A percentile compares a stretch with the other conserved stretches of the same genome.
These are phyloP conservation scores for Deuterostichococcus epilithicus DNA, from an alignment of 139 green algal species.

Conservation along the genomic window DNA sequence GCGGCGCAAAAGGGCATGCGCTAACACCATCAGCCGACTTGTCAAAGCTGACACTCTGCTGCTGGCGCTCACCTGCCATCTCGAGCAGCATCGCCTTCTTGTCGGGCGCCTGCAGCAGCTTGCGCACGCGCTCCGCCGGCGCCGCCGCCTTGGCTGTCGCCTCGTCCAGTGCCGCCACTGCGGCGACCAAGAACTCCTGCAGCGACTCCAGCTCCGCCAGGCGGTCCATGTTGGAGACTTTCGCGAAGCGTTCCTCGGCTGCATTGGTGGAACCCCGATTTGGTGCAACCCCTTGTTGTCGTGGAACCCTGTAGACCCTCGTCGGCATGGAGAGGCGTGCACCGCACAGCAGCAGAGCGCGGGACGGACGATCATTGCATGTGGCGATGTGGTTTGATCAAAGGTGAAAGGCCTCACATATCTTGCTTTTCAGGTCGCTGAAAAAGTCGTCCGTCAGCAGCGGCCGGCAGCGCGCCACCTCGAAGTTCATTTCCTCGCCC, in stretches of 20 bases:
- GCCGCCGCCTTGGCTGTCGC: constrained; percentile 34
- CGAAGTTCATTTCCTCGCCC: constrained; percentile 82
- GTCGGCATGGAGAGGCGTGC: too few relatives aligned
- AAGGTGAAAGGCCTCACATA: constrained; percentile 43
- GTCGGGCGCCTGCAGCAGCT: constrained; percentile 72
- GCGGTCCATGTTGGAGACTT: constrained; percentile 46
- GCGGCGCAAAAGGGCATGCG: too few relatives aligned
- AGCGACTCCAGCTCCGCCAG: constrained; percentile 84
- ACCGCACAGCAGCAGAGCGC: too few relatives aligned
- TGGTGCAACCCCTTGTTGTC: too few relatives aligned
- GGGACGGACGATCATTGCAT: too few relatives aligned
- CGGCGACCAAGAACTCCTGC: constrained; percentile 68
- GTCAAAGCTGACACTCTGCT: too few relatives aligned
- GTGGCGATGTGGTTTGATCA: too few relatives aligned
- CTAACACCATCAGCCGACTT: too few relatives aligned
- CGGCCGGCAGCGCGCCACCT: constrained; percentile 68
- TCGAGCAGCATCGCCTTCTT: constrained; percentile 78
- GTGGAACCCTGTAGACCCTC: too few relatives aligned
- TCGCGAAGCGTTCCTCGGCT: constrained; percentile 49
- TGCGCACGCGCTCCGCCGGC: constrained; percentile 61
- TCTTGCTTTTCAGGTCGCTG: constrained; percentile 28
- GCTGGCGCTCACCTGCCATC: constrained; percentile 54
- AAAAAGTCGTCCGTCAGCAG: constrained; percentile 52
- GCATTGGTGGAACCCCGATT: too few relatives aligned
- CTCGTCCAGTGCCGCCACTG: constrained; percentile 60